Conservation (phyloP, 2,329 filamentous ascomycete genomes). For the Fusarium chaquense region DNA sequence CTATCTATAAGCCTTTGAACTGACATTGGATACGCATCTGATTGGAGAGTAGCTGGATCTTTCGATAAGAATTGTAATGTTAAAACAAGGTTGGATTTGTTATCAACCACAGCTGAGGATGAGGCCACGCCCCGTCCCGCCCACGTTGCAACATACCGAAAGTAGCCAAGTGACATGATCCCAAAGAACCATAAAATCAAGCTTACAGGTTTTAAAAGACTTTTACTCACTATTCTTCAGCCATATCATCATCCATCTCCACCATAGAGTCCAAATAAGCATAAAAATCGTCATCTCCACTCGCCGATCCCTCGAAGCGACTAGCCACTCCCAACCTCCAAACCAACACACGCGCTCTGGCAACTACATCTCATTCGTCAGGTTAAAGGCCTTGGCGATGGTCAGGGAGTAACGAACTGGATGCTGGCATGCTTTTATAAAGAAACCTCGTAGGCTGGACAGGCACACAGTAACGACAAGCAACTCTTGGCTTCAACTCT, state of each 20-base stretch:
- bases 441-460: background rate
- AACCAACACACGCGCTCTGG: background rate
- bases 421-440: background rate
- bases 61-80: too few species aligned
- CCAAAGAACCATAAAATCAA: background rate
- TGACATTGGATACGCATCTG: fast-evolving
- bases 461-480: background rate
- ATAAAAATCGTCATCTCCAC: background rate
- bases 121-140: too few species aligned
- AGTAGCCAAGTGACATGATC: too few species aligned
- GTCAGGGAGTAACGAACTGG: fast-evolving
- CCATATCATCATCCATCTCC: background rate
- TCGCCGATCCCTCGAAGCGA: background rate
- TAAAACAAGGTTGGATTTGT: background rate
- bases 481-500: background rate
- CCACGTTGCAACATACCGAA: background rate
- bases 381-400: background rate
- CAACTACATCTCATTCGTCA: background rate
- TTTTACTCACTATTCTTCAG: background rate
- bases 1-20: background rate
- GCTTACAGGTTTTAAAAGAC: background rate
- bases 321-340: background rate
- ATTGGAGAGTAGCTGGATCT: too few species aligned
- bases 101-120: background rate
- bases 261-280: background rate